Evolutionary conservation across 345 rosid genomes (phyloP), one percentile per base, ranked within the genome.

Genomic region (Lenwebbia sp.): DNA sequence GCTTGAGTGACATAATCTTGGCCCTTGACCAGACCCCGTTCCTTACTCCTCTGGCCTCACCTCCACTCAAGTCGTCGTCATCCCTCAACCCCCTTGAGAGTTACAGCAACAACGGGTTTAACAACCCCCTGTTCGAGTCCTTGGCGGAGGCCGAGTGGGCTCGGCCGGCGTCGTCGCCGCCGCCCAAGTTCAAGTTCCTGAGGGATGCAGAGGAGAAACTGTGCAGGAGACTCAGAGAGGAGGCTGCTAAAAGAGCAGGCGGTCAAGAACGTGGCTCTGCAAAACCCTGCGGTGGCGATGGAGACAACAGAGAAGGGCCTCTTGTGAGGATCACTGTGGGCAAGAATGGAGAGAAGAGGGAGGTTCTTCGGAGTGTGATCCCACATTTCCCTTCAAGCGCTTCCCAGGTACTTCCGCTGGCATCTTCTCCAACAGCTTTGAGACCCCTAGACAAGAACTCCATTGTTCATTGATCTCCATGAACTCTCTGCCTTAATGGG

Each of bases 141-240:
- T 92, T 92, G 2, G 96, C 92, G 91, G 50, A 94, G 75, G 87
- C 87, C 12, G 98, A 94, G 90, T 88, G 89, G 30, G 91, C 87
- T 86, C 90, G 92, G 91, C 82, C 92, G 25, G 74, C 86, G 86
- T 87, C 97, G 44, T 95, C 99, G 14, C 99, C 99, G 26, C 99
- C 99, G 52, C 98, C 99, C 10, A 97, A 91, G 65, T 93, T 97
- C 90, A 96, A 97, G 98, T 97, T 97, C 91, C 85, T 97, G 89
- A 94, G 99, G 85, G 98, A 94, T 84, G 99, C 99, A 13, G 99
- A 97, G 88, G 99, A 94, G 90, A 96, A 97, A 85, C 86, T 96
- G 70, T 86, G 90, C 23, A 93, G 87, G 89, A 93, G 88, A 90
- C n/a, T 96, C 88, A 88, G 88, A 84, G 95, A 94, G 83, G 98